phyloP scores from a whole-genome alignment of 805 yeast genomes.

The Candida germanica region DNA sequence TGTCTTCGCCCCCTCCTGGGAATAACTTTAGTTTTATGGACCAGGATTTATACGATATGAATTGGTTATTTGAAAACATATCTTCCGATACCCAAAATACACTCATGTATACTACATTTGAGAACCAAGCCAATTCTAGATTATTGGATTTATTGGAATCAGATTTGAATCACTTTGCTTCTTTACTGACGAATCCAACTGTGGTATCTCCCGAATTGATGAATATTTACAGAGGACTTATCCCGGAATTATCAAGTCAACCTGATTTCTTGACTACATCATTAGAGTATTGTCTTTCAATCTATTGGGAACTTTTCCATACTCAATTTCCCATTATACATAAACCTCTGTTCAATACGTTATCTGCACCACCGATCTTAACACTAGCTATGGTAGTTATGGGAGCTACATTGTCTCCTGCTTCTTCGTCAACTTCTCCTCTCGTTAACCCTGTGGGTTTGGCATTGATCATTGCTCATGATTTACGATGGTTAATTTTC shows the following conservation, averaged over 20 bases:
- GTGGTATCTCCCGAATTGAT: conserved; percentile 1
- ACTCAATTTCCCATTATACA: conserved; percentile 4
- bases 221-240: background rate
- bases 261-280: conserved; percentile 1
- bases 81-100: background rate
- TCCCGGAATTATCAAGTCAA: conserved; percentile 1
- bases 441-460: conserved; percentile 1
- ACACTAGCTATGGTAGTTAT: conserved; percentile 10
- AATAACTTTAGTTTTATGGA: no score
- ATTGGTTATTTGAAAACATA: conserved; percentile 2
- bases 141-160: conserved; percentile 3
- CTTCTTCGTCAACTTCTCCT: conserved; percentile 1
- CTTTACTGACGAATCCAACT: conserved; percentile 1
- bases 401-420: conserved; percentile 6
- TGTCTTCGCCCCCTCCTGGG: background rate
- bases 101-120: conserved; percentile 2
- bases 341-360: conserved; percentile 7
- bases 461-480: background rate
- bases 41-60: no score
- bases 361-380: conserved; percentile 7
- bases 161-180: conserved; percentile 2
- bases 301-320: conserved; percentile 3
- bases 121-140: conserved; percentile 4
- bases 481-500: conserved; percentile 9
- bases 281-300: conserved; percentile 2